Evolutionary conservation across 257 asterid genomes (phyloP).

Genomic region (Nicotiana paniculata): DNA sequence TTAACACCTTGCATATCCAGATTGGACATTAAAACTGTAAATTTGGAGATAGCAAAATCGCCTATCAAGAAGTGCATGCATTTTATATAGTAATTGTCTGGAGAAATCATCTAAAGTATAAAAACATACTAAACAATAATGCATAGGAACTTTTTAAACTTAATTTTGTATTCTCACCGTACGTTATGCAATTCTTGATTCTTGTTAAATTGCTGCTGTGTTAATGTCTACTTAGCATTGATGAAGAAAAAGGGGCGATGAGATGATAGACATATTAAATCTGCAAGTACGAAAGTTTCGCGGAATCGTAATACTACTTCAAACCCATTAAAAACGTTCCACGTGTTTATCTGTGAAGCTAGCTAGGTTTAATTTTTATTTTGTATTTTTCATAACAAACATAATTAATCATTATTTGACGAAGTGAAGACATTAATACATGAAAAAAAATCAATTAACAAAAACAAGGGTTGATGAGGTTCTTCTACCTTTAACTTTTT

Average conservation of each 20-base stretch:
- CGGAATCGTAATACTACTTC: not conserved
- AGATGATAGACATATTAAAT: not conserved
- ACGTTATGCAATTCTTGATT: not conserved
- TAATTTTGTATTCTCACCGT: not conserved
- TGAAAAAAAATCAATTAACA: too few species aligned
- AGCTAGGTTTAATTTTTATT: not conserved
- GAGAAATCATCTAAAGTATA: not conserved
- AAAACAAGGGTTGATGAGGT: too few species aligned
- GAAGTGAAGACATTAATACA: too few species aligned
- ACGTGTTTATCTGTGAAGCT: not conserved
- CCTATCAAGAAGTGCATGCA: too few species aligned
- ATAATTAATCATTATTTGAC: too few species aligned
- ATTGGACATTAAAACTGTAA: not conserved
- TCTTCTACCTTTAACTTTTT: too few species aligned
- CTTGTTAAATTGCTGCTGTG: not conserved
- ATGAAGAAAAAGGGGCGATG: too few species aligned
- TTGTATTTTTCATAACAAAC: too few species aligned
- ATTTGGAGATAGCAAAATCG: not conserved
- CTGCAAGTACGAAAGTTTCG: not conserved
- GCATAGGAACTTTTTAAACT: too few species aligned
- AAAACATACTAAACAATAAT: too few species aligned
- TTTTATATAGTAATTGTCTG: not conserved
- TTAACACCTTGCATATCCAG: too few species aligned
- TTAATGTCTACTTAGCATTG: not conserved
- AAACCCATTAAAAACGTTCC: not conserved